Evolutionary conservation across 768 basidiomycete genomes (phyloP).

Genomic region (Hypholoma sublateritium): DNA sequence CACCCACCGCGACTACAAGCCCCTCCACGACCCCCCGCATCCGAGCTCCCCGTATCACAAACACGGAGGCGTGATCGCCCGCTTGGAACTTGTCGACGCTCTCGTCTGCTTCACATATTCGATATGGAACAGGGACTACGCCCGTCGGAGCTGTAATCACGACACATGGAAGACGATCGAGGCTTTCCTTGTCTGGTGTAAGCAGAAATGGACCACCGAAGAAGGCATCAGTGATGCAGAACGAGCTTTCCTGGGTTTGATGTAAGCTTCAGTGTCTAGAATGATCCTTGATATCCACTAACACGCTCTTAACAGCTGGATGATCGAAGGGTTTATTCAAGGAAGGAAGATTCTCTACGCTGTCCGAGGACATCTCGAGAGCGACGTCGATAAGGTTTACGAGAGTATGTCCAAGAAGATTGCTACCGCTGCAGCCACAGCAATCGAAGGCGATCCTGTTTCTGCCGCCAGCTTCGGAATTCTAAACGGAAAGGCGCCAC

Average conservation of each 20-base stretch:
- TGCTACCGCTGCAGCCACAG: constrained; percentile 38
- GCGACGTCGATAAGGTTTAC: constrained; percentile 37
- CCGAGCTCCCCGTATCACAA: constrained; percentile 73
- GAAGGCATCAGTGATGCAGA: constrained; percentile 51
- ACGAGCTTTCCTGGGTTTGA: constrained; percentile 73
- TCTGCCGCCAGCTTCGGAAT: constrained; percentile 26
- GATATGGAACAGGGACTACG: constrained; percentile 76
- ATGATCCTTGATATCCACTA: constrained; percentile 14
- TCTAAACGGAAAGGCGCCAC: constrained; percentile 49
- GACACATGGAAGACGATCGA: constrained; percentile 71
- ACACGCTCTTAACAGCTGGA: constrained; percentile 49
- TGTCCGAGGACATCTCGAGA: constrained; percentile 34
- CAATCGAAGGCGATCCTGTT: constrained; percentile 32
- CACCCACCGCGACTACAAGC: constrained; percentile 61
- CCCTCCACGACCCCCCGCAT: constrained; percentile 62
- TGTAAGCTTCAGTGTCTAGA: constrained; percentile 51
- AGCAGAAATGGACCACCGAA: constrained; percentile 61
- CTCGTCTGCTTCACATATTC: constrained; percentile 83
- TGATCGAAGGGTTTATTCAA: constrained; percentile 79
- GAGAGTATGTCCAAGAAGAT: constrained; percentile 37
- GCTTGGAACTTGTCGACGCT: constrained; percentile 79
- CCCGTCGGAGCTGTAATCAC: constrained; percentile 50
- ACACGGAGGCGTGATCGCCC: constrained; percentile 71
- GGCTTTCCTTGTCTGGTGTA: constrained; percentile 71
- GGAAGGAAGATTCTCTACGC: constrained; percentile 36